Percentiles rank a stretch among this genome's conserved stretches.
phyloP scores from a whole-genome alignment of 2,329 filamentous ascomycete species.

The Trematosphaeria pertusa region DNA sequence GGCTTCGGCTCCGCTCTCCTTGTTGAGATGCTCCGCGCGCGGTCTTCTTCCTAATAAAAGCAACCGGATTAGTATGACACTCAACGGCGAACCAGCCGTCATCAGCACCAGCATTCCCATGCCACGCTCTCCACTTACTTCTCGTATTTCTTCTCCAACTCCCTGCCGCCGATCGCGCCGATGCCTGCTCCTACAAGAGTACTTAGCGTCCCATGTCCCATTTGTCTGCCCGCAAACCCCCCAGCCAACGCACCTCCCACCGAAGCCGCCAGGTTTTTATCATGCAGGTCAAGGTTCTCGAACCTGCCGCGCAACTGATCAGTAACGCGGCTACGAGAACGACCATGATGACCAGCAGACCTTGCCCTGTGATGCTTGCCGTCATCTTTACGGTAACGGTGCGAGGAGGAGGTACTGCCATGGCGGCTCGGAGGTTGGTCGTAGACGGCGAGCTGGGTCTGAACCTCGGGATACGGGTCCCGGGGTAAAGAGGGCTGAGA shows the following conservation, averaged over 20 bases:
- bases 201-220: conserved; percentile 45
- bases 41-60: conserved; percentile 18
- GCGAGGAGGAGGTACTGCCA: conserved; percentile 31
- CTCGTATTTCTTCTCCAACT: conserved; percentile 32
- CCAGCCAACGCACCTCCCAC: conserved; percentile 49
- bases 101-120: conserved; percentile 1
- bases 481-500: conserved; percentile 39
- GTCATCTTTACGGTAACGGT: conserved; percentile 22
- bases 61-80: conserved; percentile 14
- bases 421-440: conserved; percentile 34
- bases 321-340: conserved; percentile 41
- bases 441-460: conserved; percentile 26
- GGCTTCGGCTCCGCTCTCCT: conserved; percentile 12
- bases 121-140: conserved; percentile 27
- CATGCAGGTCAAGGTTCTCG: conserved; percentile 41
- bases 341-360: conserved; percentile 43
- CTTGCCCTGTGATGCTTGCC: conserved; percentile 42
- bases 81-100: neutral
- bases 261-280: conserved; percentile 42
- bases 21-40: conserved; percentile 9
- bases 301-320: conserved; percentile 46
- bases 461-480: conserved; percentile 20
- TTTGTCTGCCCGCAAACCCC: conserved; percentile 40
- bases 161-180: conserved; percentile 40
- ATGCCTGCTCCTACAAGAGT: conserved; percentile 47